A percentile compares a stretch with the other conserved stretches of the same genome.
Evolutionary conservation across 768 basidiomycete genomes (phyloP).

Genomic region (Suillus brevipes): DNA sequence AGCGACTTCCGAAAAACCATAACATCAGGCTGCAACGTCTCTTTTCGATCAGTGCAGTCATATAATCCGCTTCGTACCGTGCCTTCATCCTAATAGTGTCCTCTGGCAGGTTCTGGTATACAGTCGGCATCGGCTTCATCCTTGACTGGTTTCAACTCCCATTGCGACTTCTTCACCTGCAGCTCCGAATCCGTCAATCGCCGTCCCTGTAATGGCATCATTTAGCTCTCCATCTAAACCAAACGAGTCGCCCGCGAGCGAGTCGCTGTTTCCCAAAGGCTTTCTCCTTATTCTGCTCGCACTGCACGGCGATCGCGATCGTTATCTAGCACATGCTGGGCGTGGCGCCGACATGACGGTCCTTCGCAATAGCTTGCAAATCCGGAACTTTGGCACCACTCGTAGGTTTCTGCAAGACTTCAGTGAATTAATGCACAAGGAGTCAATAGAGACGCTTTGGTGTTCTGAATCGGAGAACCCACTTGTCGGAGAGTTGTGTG

Average conservation of each 20-base stretch:
- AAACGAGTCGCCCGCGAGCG: conserved; percentile 49
- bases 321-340: conserved; percentile 77
- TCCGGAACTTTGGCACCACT: conserved; percentile 82
- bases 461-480: conserved; percentile 82
- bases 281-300: conserved; percentile 79
- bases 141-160: conserved; percentile 77
- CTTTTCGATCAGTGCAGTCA: conserved; percentile 51
- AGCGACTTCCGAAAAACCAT: conserved; percentile 38
- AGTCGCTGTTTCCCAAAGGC: conserved; percentile 21
- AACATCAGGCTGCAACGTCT: conserved; percentile 34
- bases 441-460: conserved; percentile 85
- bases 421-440: conserved; percentile 85
- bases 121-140: conserved; percentile 77
- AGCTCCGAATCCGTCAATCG: conserved; percentile 90
- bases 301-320: conserved; percentile 86
- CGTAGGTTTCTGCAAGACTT: conserved; percentile 79
- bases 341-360: conserved; percentile 61
- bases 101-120: conserved; percentile 81
- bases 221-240: conserved; percentile 87
- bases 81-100: conserved; percentile 92
- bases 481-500: conserved; percentile 74
- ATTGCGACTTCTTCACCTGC: conserved; percentile 75
- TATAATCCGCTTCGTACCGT: conserved; percentile 85
- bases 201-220: conserved; percentile 78
- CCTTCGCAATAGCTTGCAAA: conserved; percentile 83